These are phyloP conservation scores for Solanum hybrid DNA, from an alignment of 305 asterid species.

Conservation along the genomic window DNA sequence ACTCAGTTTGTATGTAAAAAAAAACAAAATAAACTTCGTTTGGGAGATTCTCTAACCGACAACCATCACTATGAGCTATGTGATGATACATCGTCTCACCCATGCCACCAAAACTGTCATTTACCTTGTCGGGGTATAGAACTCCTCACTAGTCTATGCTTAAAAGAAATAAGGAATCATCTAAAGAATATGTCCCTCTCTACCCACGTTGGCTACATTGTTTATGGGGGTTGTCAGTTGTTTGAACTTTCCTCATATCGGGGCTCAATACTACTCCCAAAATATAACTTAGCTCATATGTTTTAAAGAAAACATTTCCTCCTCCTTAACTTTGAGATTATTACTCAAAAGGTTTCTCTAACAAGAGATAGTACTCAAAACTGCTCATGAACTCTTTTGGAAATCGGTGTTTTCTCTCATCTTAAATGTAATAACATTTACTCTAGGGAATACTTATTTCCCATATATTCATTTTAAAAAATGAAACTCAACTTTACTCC, in stretches of 20 bases:
- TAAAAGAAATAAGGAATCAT: not conserved
- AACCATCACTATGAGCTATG: not conserved
- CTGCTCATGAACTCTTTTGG: not conserved
- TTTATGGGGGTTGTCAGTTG: not conserved
- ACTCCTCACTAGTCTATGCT: not conserved
- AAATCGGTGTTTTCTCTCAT: not conserved
- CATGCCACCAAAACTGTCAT: accelerated
- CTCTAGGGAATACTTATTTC: not conserved
- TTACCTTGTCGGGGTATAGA: not conserved
- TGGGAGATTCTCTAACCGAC: not conserved
- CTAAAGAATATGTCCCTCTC: not conserved
- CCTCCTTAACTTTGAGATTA: not conserved
- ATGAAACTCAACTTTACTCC: no score
- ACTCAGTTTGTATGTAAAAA: not conserved
- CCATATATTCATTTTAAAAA: not conserved
- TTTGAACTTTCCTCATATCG: not conserved
- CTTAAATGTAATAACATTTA: not conserved
- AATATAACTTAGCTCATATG: not conserved
- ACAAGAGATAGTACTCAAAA: not conserved
- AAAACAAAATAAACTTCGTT: not conserved
- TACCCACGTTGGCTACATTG: not conserved
- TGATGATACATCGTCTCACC: not conserved
- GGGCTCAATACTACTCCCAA: not conserved
- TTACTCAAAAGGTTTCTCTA: not conserved
- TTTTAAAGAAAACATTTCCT: not conserved